Evolutionary conservation across 164 flowering plant species (phyloP).

Genomic region (Nymphaea thermarum): DNA sequence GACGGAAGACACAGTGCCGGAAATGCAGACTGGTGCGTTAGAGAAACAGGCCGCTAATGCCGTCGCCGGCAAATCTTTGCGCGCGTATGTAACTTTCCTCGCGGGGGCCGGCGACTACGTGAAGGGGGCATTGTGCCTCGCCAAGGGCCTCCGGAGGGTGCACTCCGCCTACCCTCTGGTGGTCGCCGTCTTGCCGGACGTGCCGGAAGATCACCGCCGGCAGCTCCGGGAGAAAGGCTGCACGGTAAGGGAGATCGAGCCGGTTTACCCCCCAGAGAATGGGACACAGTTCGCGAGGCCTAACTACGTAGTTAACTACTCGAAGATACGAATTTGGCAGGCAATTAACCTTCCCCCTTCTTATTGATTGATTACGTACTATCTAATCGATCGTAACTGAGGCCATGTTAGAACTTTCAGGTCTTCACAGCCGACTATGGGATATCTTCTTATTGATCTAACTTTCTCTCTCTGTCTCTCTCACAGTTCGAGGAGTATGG

Average conservation of each 20-base stretch:
- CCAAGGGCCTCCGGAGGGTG: slow-evolving; percentile 46
- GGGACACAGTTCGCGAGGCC: slow-evolving; percentile 64
- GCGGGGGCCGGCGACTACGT: slow-evolving; percentile 57
- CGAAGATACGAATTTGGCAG: slow-evolving; percentile 80
- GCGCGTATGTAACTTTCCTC: slow-evolving; percentile 45
- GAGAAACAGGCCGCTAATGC: no score
- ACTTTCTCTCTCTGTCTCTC: no score
- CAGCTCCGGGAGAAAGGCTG: slow-evolving; percentile 43
- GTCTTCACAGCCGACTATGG: no score
- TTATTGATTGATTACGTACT: background rate
- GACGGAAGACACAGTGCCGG: no score
- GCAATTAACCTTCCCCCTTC: slow-evolving; percentile 7
- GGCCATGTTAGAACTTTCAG: no score
- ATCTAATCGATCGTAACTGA: background rate
- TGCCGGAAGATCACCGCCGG: slow-evolving; percentile 50
- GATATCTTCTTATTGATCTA: background rate
- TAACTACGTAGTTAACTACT: slow-evolving; percentile 69
- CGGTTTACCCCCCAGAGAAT: slow-evolving; percentile 47
- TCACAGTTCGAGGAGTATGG: slow-evolving; percentile 63
- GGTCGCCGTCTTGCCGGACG: slow-evolving; percentile 52
- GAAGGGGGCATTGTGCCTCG: slow-evolving; percentile 52
- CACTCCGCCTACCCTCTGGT: slow-evolving; percentile 45
- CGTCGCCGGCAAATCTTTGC: no score
- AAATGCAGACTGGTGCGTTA: no score
- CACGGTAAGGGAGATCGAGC: slow-evolving; percentile 50